Evolutionary conservation across 116 monocot genomes (phyloP).

Genomic region (Zostera marina): DNA sequence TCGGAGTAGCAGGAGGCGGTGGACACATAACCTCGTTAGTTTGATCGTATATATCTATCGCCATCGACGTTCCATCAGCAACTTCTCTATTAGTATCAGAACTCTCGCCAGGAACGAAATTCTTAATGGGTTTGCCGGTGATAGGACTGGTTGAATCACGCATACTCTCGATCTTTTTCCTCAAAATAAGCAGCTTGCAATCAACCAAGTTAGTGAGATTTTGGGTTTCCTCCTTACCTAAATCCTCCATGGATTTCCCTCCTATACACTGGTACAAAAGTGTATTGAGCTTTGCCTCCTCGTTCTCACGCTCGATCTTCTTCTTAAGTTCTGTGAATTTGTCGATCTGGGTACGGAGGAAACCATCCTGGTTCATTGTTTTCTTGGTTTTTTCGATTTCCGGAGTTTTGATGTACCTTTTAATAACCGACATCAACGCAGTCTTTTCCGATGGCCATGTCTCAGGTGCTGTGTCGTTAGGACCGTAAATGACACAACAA

Average conservation of each 20-base stretch:
- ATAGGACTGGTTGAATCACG: not conserved
- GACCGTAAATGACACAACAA: conserved; percentile 22
- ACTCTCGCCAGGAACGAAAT: not conserved
- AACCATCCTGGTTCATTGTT: conserved; percentile 32
- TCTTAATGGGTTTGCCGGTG: not conserved
- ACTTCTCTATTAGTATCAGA: not conserved
- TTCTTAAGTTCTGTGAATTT: conserved; percentile 23
- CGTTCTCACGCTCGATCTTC: conserved; percentile 20
- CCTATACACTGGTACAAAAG: conserved; percentile 21
- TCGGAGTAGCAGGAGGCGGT: too few species aligned
- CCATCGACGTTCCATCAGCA: too few species aligned
- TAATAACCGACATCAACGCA: not conserved
- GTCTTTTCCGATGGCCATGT: conserved; percentile 24
- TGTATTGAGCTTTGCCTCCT: conserved; percentile 12
- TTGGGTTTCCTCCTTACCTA: conserved; percentile 3
- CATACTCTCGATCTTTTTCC: conserved; percentile 5
- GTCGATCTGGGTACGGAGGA: conserved; percentile 11
- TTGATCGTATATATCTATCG: too few species aligned
- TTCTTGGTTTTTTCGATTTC: conserved; percentile 37
- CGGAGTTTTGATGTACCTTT: conserved; percentile 20
- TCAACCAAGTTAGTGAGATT: conserved; percentile 7
- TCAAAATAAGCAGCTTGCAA: conserved; percentile 13
- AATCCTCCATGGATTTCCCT: conserved; percentile 1
- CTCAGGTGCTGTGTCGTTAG: conserved; percentile 17
- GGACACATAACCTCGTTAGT: too few species aligned